Percentiles rank a stretch among this genome's conserved stretches.
Evolutionary conservation across 345 rosid species (phyloP).

Genomic region (Sapria himalayana): DNA sequence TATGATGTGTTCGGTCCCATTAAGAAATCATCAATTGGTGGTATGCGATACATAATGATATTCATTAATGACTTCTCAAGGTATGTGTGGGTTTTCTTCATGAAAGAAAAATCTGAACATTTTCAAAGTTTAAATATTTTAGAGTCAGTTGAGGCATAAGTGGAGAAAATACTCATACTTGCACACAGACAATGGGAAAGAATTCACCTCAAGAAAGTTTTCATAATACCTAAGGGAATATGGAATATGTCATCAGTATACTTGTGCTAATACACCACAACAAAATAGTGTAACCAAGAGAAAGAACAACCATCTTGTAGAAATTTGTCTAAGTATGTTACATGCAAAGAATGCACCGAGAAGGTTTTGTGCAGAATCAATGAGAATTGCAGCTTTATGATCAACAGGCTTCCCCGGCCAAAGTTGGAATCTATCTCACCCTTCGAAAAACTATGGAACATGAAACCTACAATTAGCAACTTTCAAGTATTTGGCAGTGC

Average conservation of each 20-base stretch:
- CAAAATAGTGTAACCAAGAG: background rate
- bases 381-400: background rate
- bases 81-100: background rate
- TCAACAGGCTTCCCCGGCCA: background rate
- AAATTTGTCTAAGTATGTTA: background rate
- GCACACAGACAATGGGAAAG: background rate
- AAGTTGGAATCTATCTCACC: background rate
- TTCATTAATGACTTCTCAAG: background rate
- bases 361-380: background rate
- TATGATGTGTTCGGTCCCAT: too few relatives aligned
- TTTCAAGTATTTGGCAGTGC: background rate
- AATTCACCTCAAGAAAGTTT: background rate
- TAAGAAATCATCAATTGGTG: background rate
- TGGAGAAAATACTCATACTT: background rate
- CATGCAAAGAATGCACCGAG: background rate
- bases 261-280: background rate
- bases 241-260: background rate
- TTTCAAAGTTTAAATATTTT: background rate
- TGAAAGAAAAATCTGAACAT: background rate
- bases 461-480: too few relatives aligned
- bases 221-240: background rate
- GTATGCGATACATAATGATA: background rate
- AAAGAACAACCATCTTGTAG: background rate
- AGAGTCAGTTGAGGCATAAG: background rate
- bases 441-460: background rate